Evolutionary conservation across 140 eudicot genomes (phyloP).

Genomic region (Ambrosia hybrid): DNA sequence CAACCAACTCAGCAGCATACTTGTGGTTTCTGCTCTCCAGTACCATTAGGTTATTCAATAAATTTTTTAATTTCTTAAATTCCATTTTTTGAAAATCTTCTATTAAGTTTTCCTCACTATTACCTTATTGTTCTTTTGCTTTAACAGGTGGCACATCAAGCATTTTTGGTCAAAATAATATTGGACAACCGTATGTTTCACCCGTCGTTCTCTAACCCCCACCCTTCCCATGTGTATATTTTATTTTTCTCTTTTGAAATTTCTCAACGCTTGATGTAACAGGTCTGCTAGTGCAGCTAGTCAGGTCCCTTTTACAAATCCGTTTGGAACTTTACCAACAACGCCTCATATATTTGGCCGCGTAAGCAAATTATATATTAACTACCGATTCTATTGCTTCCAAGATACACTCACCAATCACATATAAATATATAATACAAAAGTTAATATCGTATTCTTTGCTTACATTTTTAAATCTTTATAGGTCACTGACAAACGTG

Average conservation of each 20-base stretch:
- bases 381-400: not conserved
- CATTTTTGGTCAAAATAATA: slow-evolving; percentile 63
- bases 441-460: not conserved
- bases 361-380: slow-evolving; percentile 37
- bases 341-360: slow-evolving; percentile 94
- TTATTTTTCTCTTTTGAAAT: not conserved
- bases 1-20: slow-evolving; percentile 73
- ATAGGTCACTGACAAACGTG: slow-evolving; percentile 95
- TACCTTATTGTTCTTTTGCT: not conserved
- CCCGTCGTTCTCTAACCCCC: slow-evolving; percentile 11
- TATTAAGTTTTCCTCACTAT: not conserved
- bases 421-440: not conserved
- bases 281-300: slow-evolving; percentile 64
- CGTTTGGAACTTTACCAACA: slow-evolving; percentile 93
- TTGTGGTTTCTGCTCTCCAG: slow-evolving; percentile 57
- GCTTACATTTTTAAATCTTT: not conserved
- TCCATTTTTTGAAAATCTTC: not conserved
- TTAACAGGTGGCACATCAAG: slow-evolving; percentile 49
- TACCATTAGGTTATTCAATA: slow-evolving; percentile 51
- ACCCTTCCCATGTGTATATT: not conserved
- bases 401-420: slow-evolving; percentile 6
- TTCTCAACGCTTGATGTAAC: slow-evolving; percentile 20
- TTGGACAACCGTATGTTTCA: slow-evolving; percentile 72
- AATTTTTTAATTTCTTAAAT: not conserved
- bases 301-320: slow-evolving; percentile 61